Evolutionary conservation across 139 green algal genomes (phyloP), one percentile per base, ranked within the genome.

Genomic region (Choricystis sp.): DNA sequence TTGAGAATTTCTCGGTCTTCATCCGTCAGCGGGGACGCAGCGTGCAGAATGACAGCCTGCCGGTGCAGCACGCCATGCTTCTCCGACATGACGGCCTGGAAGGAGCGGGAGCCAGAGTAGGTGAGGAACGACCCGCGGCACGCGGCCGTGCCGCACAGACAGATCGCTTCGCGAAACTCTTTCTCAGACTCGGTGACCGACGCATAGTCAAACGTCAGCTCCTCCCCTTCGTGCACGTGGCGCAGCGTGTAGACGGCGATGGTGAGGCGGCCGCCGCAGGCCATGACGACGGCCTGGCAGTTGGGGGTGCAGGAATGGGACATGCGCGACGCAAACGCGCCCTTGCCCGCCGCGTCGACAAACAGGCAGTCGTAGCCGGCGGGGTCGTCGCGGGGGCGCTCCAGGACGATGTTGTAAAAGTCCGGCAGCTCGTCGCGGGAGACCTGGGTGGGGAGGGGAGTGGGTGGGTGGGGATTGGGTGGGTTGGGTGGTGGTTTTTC

Each of bases 241-340:
- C 83, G 74, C 68, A 86, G 74, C 31, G 88, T 89, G 75, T 92
- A 92, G 55, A 94, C 68, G 21, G 85, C 88, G 59, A 95, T 92
- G 40, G 84, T 90, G 29, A 95, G 75, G n/a, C 82, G 74, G 27
- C 83, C 86, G 27, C 69, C 67, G 59, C 71, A 79, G 2, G 76
- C 79, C 68, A 94, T 79, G 19, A 93, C 79, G 30, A 86, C 69
- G 16, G 87, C 86, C 57, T 76, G 63, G 72, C 89, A 96, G 74
- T 97, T 97, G 59, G 91, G 89, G 22, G 74, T 87, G 82, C 91
- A 97, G 60, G 77, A 90, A 75, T 97, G 91, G 68, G 81, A 91
- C 69, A 97, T 87, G 60, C 91, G 79, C 62, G 72, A 86, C 14
- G 86, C 88, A 68, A 95, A 83, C 16, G 82, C 81, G 14, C 85